Base-by-base conservation (phyloP, 352 stramenopile genomes). In the Plasmopara muralis region DNA sequence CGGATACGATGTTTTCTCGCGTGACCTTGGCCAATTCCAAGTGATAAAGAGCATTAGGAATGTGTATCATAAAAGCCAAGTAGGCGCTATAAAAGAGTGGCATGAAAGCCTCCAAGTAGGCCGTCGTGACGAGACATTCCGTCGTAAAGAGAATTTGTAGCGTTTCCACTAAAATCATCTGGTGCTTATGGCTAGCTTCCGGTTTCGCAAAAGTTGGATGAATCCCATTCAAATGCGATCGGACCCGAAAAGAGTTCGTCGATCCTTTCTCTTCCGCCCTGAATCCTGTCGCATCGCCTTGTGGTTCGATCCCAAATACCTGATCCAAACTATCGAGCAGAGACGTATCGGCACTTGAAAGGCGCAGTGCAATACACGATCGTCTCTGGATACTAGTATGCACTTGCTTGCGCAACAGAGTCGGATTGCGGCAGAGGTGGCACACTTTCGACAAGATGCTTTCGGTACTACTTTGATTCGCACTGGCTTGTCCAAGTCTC, bases 71-170 rank as follows among this genome's bases (percentile, higher is more conserved):
- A 12, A 53, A 28, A 6, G 43, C 15, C 47, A 53, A 38, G 37
- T 53, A 53, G 9, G 18, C 35, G 25, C 47, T 44, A 38, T 53
- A 53, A 31, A 53, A 53, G 7, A 53, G 35, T 6, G 48, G 48
- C 38, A 54, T 54, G 18, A 54, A 47, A 25, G 48, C 28, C 31
- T 54, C 48, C 28, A 54, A 43, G 38, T 54, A 54, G 28, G 37
- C 48, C 6, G 48, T 47, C 5, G 39, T 30, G 10, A 54, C 38
- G 28, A 54, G 37, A 9, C 48, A 47, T 40, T 54, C 48, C 5
- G 48, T 54, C 15, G 48, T 54, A 28, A 54, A 54, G 14, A 54
- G 29, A 30, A 43, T 18, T 25, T 43, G 25, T 5, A 51, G 34
- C 31, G 18, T 20, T 51, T 51, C 34, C 6, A 43, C 9, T 7